phyloP scores from a whole-genome alignment of 2,329 filamentous ascomycete genomes.

The Penicillium sp. region DNA sequence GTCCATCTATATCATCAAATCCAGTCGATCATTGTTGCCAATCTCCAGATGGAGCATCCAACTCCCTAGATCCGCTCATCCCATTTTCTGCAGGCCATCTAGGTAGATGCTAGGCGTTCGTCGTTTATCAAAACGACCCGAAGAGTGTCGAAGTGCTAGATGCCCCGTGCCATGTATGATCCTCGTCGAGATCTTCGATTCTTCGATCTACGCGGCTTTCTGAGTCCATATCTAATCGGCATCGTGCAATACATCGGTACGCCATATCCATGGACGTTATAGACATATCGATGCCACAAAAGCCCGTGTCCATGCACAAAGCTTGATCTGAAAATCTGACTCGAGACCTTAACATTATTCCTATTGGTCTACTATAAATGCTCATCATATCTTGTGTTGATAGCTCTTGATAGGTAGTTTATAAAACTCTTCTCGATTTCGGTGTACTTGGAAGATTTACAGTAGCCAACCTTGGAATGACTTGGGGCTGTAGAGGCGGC shows the following conservation, averaged over 20 bases:
- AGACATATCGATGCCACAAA: background rate
- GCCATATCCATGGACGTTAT: too few relatives aligned
- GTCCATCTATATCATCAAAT: background rate
- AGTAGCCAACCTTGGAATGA: background rate
- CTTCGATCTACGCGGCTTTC: background rate
- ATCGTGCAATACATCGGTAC: background rate
- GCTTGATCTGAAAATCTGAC: background rate
- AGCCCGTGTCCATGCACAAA: background rate
- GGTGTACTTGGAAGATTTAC: background rate
- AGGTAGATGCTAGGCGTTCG: background rate
- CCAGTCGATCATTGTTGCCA: background rate
- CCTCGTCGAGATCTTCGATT: background rate
- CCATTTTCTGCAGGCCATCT: rapidly evolving
- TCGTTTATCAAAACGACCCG: background rate
- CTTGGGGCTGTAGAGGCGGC: background rate
- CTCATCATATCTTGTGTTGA: background rate
- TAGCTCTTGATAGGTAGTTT: background rate
- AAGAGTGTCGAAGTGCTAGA: background rate
- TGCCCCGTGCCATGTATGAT: background rate
- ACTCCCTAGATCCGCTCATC: background rate
- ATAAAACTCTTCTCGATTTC: background rate
- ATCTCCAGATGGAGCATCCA: background rate
- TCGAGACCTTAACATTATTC: background rate
- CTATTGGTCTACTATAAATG: background rate
- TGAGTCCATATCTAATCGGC: background rate